Evolutionary conservation across 2,329 filamentous ascomycete genomes (phyloP).

Genomic region (Talaromyces pinophilus): DNA sequence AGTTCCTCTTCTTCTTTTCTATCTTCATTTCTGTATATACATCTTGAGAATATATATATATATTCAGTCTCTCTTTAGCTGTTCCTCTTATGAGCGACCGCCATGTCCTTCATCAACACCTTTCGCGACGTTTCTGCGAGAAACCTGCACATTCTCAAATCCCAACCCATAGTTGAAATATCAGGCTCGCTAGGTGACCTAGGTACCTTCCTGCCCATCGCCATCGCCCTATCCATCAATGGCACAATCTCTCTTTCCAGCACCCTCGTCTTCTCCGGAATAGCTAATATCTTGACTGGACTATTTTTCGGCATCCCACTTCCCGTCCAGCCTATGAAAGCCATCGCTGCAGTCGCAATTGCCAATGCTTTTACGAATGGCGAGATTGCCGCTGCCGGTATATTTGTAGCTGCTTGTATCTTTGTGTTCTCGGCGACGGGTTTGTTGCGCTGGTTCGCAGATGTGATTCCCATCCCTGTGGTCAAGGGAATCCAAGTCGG

Average conservation of each 20-base stretch:
- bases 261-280: slow-evolving; percentile 83
- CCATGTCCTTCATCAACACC: slow-evolving; percentile 18
- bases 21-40: neutral
- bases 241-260: slow-evolving; percentile 77
- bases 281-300: slow-evolving; percentile 84
- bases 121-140: slow-evolving; percentile 40
- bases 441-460: slow-evolving; percentile 70
- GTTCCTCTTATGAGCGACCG: neutral
- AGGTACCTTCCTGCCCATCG: slow-evolving; percentile 83
- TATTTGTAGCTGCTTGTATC: slow-evolving; percentile 73
- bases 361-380: slow-evolving; percentile 64
- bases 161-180: slow-evolving; percentile 69
- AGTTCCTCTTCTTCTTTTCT: neutral
- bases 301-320: slow-evolving; percentile 81
- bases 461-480: slow-evolving; percentile 78
- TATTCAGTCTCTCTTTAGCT: neutral
- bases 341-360: slow-evolving; percentile 89
- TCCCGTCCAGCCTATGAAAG: slow-evolving; percentile 87
- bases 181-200: slow-evolving; percentile 88
- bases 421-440: slow-evolving; percentile 77
- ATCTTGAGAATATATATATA: neutral
- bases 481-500: slow-evolving; percentile 95
- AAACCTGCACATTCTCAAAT: slow-evolving; percentile 59
- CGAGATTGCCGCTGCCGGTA: slow-evolving; percentile 78
- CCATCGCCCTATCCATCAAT: slow-evolving; percentile 79